Conservation (phyloP, 2,329 filamentous ascomycete species). For the Elsinoe arachidis region DNA sequence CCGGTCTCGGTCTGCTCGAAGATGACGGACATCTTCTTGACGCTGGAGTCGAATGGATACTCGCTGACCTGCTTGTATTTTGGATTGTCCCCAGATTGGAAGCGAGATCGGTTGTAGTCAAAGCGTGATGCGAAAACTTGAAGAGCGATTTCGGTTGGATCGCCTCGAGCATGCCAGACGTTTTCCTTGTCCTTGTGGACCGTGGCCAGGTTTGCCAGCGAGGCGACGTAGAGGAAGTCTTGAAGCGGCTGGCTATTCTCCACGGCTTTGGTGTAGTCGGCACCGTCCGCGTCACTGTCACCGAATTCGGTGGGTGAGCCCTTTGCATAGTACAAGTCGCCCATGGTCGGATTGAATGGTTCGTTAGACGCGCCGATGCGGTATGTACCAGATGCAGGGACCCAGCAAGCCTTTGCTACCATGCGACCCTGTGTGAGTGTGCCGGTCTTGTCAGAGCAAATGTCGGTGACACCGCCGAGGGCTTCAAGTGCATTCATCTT, state of each 20-base stretch:
- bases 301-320: conserved; percentile 16
- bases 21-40: conserved; percentile 71
- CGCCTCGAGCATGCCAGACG: conserved; percentile 57
- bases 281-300: conserved; percentile 12
- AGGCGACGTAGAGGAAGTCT: conserved; percentile 51
- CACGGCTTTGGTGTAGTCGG: conserved; percentile 8
- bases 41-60: conserved; percentile 64
- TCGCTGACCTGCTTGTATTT: conserved; percentile 55
- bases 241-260: conserved; percentile 6
- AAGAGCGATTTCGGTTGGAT: conserved; percentile 65
- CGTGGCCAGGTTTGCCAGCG: conserved; percentile 57
- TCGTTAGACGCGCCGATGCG: conserved; percentile 49
- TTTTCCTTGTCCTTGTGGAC: conserved; percentile 47
- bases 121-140: conserved; percentile 66
- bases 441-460: conserved; percentile 63
- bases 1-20: conserved; percentile 40
- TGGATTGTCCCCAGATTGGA: conserved; percentile 42
- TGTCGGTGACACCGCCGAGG: conserved; percentile 51
- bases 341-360: conserved; percentile 52
- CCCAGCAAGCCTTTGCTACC: conserved; percentile 55
- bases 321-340: conserved; percentile 43
- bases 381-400: conserved; percentile 53
- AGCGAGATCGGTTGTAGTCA: conserved; percentile 47
- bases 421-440: conserved; percentile 51
- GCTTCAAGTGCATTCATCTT: conserved; percentile 58